Evolutionary conservation across 2,329 filamentous ascomycete species (phyloP), one percentile per base, ranked within the genome.

Genomic region (Fusarium sp.): DNA sequence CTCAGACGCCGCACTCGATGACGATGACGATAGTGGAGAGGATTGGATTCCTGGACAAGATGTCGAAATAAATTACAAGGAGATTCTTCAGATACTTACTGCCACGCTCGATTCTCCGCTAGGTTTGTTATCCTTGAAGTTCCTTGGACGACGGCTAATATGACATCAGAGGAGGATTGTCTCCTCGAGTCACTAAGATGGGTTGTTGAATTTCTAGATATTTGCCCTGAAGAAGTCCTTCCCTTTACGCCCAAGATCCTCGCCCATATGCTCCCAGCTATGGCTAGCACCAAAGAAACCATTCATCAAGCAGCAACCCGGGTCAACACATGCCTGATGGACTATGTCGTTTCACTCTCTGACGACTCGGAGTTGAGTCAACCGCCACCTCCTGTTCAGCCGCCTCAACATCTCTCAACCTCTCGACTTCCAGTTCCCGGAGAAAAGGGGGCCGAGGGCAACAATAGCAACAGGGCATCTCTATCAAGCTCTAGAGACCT

Each of bases 1-100:
- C 54, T 90, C 90, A 15, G 88, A 89, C 28, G 85, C 85, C 35
- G 86, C 85, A 36, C 85, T 86, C n/a, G 89, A 90, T 10, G 87
- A 88, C 6, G 88, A 88, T 39, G 89, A 89, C 36, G 84, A 87
- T 22, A 91, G 90, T 70, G 95, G 98, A 77, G 95, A 95, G 69
- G 96, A 98, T 80, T 99, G 96, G 95, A 92, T 98, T 51, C 97
- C 97, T 1, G 96, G 97, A 2, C 96, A 99, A 83, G 96, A 99
- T 81, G 95, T 98, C 13, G 93, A 97, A 67, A 94, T 99, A 70
- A 96, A 98, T 82, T 94, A 98, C 82, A 91, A 94, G 69, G 94
- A 93, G 75, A 97, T 99, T 41, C 85, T 99, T 54, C 94, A 97
- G 76, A 99, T 98, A 61, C 84, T 99, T 47, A 95, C 97, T 5